Conservation (phyloP, 75 land plant genomes). For the Cunninghamia lanceolata region DNA sequence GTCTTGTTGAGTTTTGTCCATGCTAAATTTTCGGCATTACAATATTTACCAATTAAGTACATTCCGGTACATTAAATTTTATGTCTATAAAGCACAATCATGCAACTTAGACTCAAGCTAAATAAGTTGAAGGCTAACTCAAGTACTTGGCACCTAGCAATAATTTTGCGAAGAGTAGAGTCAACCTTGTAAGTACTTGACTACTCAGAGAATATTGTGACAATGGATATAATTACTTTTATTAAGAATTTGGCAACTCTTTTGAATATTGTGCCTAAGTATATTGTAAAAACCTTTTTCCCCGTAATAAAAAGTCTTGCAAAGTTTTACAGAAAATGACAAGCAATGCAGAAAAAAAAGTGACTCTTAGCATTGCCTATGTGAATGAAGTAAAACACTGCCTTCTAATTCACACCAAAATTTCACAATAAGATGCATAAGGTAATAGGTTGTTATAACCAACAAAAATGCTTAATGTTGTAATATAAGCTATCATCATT, state of each 20-base stretch:
- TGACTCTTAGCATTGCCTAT: background rate
- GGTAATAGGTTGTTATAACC: background rate
- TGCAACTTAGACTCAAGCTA: background rate
- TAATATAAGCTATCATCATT: too few relatives aligned
- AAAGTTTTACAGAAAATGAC: background rate
- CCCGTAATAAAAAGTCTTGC: background rate
- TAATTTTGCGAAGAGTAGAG: background rate
- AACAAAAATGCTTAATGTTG: too few relatives aligned
- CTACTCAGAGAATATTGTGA: background rate
- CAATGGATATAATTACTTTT: background rate
- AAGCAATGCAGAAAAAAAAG: background rate
- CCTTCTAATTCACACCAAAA: background rate
- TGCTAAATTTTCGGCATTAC: too few relatives aligned
- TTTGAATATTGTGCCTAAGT: background rate
- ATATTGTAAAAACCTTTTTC: background rate
- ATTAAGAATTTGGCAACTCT: background rate
- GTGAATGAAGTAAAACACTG: background rate
- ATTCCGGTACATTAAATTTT: background rate
- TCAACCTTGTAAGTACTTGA: background rate
- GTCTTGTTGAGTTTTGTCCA: too few relatives aligned
- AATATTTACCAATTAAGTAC: background rate
- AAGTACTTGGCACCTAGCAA: background rate
- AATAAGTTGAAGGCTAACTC: background rate
- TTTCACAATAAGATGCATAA: background rate
- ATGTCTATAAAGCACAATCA: background rate